phyloP scores from a whole-genome alignment of 495 filamentous ascomycete genomes.

The Chaetomium cochliodes region DNA sequence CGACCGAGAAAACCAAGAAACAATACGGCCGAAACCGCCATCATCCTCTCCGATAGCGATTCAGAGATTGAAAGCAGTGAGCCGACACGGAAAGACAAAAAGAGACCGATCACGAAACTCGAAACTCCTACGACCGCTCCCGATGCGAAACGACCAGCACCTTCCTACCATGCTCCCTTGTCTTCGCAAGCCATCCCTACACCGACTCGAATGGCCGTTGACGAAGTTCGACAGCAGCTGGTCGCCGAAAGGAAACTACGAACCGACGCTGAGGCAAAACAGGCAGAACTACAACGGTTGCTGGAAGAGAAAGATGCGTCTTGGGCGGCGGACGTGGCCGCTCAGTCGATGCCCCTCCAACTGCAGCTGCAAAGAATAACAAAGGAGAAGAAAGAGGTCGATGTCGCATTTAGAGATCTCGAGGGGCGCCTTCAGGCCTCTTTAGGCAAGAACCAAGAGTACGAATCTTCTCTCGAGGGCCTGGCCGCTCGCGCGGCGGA shows the following conservation, averaged over 20 bases:
- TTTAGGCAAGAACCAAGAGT: neutral
- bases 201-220: neutral
- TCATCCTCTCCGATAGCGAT: slow-evolving; percentile 16
- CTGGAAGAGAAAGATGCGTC: neutral
- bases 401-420: neutral
- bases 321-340: neutral
- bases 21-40: slow-evolving; percentile 18
- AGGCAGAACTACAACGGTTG: neutral
- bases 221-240: neutral
- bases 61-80: neutral
- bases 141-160: neutral
- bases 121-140: neutral
- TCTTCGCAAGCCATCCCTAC: neutral
- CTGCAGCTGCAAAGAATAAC: neutral
- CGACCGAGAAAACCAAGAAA: slow-evolving; percentile 13
- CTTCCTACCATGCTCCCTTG: neutral
- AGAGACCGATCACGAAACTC: neutral
- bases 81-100: neutral
- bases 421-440: neutral
- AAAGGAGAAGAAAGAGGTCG: neutral
- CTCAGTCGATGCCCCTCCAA: neutral
- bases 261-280: neutral
- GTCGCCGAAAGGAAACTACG: neutral
- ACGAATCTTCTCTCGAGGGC: neutral
- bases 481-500: neutral